Conservation (phyloP, 768 basidiomycete species). For the Mycena pura region DNA sequence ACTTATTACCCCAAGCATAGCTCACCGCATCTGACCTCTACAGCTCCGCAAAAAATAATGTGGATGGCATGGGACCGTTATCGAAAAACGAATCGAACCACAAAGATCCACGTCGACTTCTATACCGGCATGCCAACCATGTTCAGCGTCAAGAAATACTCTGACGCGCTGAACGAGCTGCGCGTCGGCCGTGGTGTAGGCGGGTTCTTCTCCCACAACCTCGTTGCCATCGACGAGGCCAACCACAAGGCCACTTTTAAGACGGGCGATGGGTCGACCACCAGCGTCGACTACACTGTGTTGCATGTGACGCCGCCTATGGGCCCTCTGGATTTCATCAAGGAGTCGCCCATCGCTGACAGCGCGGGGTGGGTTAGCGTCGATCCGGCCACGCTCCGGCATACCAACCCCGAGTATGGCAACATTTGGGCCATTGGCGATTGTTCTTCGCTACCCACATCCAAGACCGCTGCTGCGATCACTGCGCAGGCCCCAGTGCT, state of each 20-base stretch:
- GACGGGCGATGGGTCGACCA: conserved; percentile 69
- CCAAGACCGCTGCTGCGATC: conserved; percentile 96
- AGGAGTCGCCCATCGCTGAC: conserved; percentile 79
- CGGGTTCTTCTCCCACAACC: conserved; percentile 84
- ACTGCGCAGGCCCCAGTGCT: conserved; percentile 91
- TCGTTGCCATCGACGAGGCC: conserved; percentile 73
- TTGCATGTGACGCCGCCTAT: conserved; percentile 92
- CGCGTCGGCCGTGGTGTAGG: conserved; percentile 81
- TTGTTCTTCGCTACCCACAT: conserved; percentile 89
- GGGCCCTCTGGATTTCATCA: conserved; percentile 86
- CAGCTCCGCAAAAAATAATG: conserved; percentile 92
- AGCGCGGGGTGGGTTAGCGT: conserved; percentile 90
- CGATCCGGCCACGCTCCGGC: conserved; percentile 79
- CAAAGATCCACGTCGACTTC: conserved; percentile 73
- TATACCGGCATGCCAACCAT: conserved; percentile 93
- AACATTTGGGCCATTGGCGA: conserved; percentile 96
- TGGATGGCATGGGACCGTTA: conserved; percentile 95
- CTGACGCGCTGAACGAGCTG: conserved; percentile 81
- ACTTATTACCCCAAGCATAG: not conserved
- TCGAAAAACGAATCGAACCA: conserved; percentile 61
- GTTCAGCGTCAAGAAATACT: conserved; percentile 97
- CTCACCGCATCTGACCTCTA: not conserved
- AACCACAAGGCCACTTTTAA: conserved; percentile 87
- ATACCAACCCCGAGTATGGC: conserved; percentile 76
- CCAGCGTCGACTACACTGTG: conserved; percentile 79